Percentiles rank a stretch among this genome's conserved stretches.
phyloP scores from a whole-genome alignment of 345 rosid genomes.

The Lepidium aucheri region DNA sequence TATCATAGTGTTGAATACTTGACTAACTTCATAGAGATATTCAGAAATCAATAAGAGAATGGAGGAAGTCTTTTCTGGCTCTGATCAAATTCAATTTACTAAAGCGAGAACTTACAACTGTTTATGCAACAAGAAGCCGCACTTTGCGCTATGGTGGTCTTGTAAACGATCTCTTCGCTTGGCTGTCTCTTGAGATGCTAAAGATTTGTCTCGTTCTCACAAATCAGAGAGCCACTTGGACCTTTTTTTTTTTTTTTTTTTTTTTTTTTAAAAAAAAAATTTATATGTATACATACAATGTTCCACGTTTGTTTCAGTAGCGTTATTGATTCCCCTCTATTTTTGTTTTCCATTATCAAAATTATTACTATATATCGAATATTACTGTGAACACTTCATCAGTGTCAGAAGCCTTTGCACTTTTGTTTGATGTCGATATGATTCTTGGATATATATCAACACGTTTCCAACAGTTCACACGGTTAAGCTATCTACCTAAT shows the following conservation, averaged over 20 bases:
- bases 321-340: not conserved
- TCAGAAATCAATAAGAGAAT: not conserved
- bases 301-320: not conserved
- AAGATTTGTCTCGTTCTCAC: constrained; percentile 6
- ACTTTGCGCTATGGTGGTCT: not conserved
- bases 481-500: not conserved
- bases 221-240: constrained; percentile 8
- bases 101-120: not conserved
- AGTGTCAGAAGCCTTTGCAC: not conserved
- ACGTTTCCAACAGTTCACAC: not conserved
- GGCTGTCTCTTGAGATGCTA: not conserved
- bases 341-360: not conserved
- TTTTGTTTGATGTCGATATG: not conserved
- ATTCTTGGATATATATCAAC: not conserved
- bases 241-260: not conserved
- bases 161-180: not conserved
- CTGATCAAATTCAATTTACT: not conserved
- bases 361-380: too few relatives aligned
- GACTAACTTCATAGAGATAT: not conserved
- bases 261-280: too few relatives aligned
- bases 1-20: not conserved
- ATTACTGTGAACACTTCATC: not conserved
- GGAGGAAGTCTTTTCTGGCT: not conserved
- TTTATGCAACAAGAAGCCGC: not conserved
- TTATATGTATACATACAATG: not conserved